Conservation (phyloP, 2,329 filamentous ascomycete species). For the Amesomyces nigricolor region DNA sequence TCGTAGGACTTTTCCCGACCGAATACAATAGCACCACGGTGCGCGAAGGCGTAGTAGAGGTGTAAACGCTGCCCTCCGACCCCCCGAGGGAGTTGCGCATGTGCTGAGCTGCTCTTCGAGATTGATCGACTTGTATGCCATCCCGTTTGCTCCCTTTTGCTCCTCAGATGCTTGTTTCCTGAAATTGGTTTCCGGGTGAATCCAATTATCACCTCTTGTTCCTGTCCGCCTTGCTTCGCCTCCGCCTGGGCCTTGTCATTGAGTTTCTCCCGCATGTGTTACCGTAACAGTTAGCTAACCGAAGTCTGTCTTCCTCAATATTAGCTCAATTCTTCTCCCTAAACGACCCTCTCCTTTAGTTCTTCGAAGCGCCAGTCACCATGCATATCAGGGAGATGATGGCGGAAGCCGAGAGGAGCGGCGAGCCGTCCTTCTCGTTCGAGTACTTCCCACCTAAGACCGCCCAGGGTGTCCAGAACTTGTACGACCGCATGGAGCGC, state of each 20-base stretch:
- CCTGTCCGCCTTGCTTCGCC: too few species aligned
- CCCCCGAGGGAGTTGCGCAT: slow-evolving; percentile 4
- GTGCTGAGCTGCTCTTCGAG: slow-evolving; percentile 6
- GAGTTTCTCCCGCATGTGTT: too few species aligned
- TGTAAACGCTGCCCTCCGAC: slow-evolving; percentile 9
- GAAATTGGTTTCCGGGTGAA: too few species aligned
- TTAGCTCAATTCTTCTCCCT: not conserved
- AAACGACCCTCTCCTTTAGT: not conserved
- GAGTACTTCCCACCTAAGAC: slow-evolving; percentile 99
- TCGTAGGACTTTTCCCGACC: slow-evolving; percentile 1
- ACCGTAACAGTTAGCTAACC: slow-evolving; percentile 9
- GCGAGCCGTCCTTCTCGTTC: slow-evolving; percentile 90
- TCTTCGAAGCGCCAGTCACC: slow-evolving; percentile 34
- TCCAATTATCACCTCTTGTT: too few species aligned
- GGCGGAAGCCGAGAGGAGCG: slow-evolving; percentile 69
- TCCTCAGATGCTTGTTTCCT: not conserved
- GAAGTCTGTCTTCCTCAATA: not conserved
- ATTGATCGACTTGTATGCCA: slow-evolving; percentile 7
- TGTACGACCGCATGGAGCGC: slow-evolving; percentile 98
- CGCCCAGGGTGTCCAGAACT: slow-evolving; percentile 93
- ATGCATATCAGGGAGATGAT: slow-evolving; percentile 98
- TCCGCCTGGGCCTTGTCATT: too few species aligned
- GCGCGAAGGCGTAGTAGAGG: slow-evolving; percentile 4
- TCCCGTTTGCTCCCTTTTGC: not conserved
- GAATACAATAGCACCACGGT: slow-evolving; percentile 8